Evolutionary conservation across 1,284 basidiomycete genomes (phyloP).

Genomic region (Heterobasidion irregulare): DNA sequence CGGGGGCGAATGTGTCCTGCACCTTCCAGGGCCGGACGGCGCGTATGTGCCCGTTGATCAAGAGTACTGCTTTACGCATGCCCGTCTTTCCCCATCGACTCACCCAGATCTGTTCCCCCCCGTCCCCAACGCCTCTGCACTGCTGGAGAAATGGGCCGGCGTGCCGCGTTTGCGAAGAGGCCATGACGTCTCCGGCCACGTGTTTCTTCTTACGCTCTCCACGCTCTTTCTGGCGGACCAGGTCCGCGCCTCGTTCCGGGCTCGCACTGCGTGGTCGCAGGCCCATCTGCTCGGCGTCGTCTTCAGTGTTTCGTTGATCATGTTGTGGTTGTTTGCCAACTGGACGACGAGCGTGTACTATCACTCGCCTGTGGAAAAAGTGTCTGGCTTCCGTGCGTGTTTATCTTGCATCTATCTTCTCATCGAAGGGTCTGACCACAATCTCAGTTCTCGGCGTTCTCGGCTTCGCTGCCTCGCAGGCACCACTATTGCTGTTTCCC

Average conservation of each 20-base stretch:
- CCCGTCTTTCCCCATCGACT: slow-evolving; percentile 45
- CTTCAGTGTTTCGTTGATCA: slow-evolving; percentile 43
- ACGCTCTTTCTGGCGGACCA: slow-evolving; percentile 77
- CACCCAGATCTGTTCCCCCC: slow-evolving; percentile 60
- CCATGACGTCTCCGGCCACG: slow-evolving; percentile 92
- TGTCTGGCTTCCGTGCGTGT: slow-evolving; percentile 74
- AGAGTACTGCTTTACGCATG: slow-evolving; percentile 51
- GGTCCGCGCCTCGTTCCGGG: slow-evolving; percentile 39
- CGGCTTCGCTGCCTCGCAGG: slow-evolving; percentile 28
- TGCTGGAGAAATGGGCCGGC: slow-evolving; percentile 27
- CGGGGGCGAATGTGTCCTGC: slow-evolving; percentile 76
- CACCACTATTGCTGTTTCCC: slow-evolving; percentile 15
- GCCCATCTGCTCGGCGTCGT: slow-evolving; percentile 26
- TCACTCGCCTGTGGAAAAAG: slow-evolving; percentile 83
- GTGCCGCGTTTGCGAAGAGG: slow-evolving; percentile 64
- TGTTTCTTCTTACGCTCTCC: slow-evolving; percentile 87
- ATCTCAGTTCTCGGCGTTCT: slow-evolving; percentile 32
- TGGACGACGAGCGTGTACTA: slow-evolving; percentile 86
- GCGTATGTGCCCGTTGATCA: slow-evolving; percentile 42
- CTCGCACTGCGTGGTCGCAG: slow-evolving; percentile 6
- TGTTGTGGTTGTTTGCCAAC: slow-evolving; percentile 68
- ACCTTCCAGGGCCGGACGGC: slow-evolving; percentile 42
- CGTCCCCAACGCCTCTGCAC: slow-evolving; percentile 22
- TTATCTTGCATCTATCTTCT: background rate
- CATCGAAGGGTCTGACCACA: too few species aligned